Percentiles rank a stretch among this genome's conserved stretches.
phyloP scores from a whole-genome alignment of 495 filamentous ascomycete species.

The Aspergillus homomorphus region DNA sequence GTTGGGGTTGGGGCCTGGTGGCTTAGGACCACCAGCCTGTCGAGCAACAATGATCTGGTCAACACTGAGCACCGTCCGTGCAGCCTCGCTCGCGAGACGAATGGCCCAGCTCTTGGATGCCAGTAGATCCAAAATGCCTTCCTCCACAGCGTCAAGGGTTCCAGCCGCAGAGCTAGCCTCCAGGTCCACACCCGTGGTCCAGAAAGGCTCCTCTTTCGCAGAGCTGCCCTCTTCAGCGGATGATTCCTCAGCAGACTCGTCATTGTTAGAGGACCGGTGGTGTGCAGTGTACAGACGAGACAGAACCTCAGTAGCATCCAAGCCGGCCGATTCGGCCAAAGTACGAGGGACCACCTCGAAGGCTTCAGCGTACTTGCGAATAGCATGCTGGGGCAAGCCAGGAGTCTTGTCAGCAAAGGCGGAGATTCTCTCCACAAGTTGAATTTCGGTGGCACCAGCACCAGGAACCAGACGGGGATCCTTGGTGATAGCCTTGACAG shows the following conservation, averaged over 20 bases:
- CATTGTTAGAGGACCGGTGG: conserved; percentile 49
- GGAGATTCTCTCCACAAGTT: conserved; percentile 87
- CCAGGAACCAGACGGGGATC: conserved; percentile 89
- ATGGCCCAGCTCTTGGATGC: conserved; percentile 93
- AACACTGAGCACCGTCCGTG: conserved; percentile 89
- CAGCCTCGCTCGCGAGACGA: conserved; percentile 91
- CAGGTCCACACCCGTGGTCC: conserved; percentile 90
- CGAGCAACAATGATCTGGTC: conserved; percentile 99
- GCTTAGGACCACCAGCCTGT: conserved; percentile 96
- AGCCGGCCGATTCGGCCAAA: conserved; percentile 87
- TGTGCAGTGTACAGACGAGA: conserved; percentile 90
- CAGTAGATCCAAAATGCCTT: conserved; percentile 90
- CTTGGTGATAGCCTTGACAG: conserved; percentile 96
- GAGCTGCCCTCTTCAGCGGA: conserved; percentile 38
- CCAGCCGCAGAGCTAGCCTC: conserved; percentile 79
- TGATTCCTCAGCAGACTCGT: conserved; percentile 28
- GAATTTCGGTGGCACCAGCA: conserved; percentile 93
- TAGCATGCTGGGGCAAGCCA: conserved; percentile 88
- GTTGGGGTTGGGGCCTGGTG: conserved; percentile 89
- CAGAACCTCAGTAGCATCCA: conserved; percentile 94
- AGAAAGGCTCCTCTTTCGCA: conserved; percentile 64
- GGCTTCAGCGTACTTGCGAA: conserved; percentile 95
- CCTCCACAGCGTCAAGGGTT: conserved; percentile 80
- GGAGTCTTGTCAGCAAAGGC: conserved; percentile 87
- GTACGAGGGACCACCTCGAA: conserved; percentile 96